phyloP scores from a whole-genome alignment of 192 early-diverging fungal species.

The Umbelopsis sp. region DNA sequence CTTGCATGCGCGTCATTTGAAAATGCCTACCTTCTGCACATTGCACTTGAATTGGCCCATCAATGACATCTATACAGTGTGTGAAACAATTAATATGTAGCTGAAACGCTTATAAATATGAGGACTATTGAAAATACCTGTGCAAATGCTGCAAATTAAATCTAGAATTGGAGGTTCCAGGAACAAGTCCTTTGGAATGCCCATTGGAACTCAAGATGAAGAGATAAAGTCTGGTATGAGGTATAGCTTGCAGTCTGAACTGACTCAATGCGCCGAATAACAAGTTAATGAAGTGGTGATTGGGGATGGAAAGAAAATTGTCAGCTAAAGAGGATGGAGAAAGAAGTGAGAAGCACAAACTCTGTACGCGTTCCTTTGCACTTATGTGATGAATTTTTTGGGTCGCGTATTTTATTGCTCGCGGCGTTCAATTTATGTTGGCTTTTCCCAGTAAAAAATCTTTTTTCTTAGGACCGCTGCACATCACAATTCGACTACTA shows the following conservation, averaged over 20 bases:
- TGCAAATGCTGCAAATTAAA: constrained; percentile 19
- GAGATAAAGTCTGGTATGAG: neutral
- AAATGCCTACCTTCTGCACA: constrained; percentile 37
- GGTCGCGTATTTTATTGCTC: too few relatives aligned
- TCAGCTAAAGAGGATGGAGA: neutral
- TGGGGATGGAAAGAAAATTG: neutral
- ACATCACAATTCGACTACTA: too few relatives aligned
- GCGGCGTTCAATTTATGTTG: too few relatives aligned
- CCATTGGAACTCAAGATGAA: constrained; percentile 19
- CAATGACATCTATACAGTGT: constrained; percentile 29
- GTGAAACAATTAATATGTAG: neutral
- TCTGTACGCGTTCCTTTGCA: too few relatives aligned
- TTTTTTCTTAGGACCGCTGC: too few relatives aligned
- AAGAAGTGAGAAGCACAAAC: too few relatives aligned
- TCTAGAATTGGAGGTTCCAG: constrained; percentile 17
- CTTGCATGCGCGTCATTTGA: neutral
- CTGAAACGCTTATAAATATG: neutral
- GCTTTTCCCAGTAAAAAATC: too few relatives aligned
- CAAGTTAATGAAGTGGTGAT: too few relatives aligned
- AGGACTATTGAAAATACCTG: neutral
- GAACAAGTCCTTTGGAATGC: constrained; percentile 22
- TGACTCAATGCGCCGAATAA: neutral
- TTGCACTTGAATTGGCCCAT: constrained; percentile 40
- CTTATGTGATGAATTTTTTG: too few relatives aligned
- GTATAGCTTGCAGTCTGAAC: neutral